Base-by-base conservation (phyloP, 805 yeast species). In the Scheffersomyces coipomensis region DNA sequence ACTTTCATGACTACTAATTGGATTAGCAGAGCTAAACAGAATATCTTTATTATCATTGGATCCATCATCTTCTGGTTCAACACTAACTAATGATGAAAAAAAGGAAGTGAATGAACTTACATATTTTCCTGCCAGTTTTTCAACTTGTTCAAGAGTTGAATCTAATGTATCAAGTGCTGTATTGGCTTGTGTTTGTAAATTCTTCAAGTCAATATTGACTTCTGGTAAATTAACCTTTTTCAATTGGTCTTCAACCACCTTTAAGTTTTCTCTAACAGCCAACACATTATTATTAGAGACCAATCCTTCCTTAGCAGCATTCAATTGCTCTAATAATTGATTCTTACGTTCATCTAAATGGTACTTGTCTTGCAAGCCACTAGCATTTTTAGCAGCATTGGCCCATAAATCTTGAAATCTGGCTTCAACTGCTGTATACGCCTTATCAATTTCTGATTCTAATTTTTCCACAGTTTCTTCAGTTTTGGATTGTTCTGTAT, bases 101-200 rank as follows among this genome's bases (percentile, higher is more conserved):
- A 81, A 74, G 5, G 77, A 71, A n/a, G 87, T 76, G 40, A 85
- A 67, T 52, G 73, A 78, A 29, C 65, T 58, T 13, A 80, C 78
- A 51, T 76, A 80, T n/a, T 67, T 66, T 1, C 83, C 76, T 0
- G 95, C 90, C 23, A 73, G 62, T 37, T 74, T 76, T 56, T 90
- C 97, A 6, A 88, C 81, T 38, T 70, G 69, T 49, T 86, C 96
- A 33, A 90, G 68, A 48, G 81, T 46, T 7, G 76, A 64, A 58
- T 89, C 97, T 44, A 90, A 70, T 6, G 78, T 75, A 45, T 87
- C 90, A 35, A 89, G 66, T 37, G 70, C 71, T 26, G 76, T 78
- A 33, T 71, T 73, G 48, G 85, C 88, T 39, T 53, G 66, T 17
- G 45, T 44, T 16, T 50, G 39, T 17, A 44, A 24, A 12, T 40